These are phyloP conservation scores for Stereum hirsutum DNA, from an alignment of 1,284 basidiomycete species.

Conservation along the genomic window DNA sequence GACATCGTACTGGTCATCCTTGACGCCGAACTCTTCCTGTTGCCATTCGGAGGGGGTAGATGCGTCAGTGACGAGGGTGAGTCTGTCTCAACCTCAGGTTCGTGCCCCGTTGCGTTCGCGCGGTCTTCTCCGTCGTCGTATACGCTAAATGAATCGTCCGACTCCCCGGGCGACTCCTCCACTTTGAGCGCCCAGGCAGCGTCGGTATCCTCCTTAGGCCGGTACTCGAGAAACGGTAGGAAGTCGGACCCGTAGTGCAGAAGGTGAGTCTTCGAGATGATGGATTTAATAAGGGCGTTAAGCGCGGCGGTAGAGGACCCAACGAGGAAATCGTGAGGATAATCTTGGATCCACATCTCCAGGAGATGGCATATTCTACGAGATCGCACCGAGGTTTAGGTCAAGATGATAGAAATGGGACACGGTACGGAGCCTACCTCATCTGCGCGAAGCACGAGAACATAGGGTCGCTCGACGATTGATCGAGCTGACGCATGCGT, in stretches of 20 bases:
- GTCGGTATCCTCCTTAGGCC: constrained; percentile 58
- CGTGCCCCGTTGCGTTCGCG: not conserved
- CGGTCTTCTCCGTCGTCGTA: constrained; percentile 38
- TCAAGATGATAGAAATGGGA: not conserved
- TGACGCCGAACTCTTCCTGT: constrained; percentile 2
- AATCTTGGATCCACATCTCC: constrained; percentile 64
- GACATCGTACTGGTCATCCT: no score
- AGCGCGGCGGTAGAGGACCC: constrained; percentile 63
- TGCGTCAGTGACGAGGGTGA: not conserved
- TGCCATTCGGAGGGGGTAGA: constrained; percentile 1
- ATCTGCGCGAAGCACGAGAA: constrained; percentile 78
- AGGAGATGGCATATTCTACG: constrained; percentile 66
- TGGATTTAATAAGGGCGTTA: constrained; percentile 64
- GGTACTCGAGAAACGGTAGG: constrained; percentile 62
- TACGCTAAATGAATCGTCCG: constrained; percentile 47
- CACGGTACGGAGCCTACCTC: constrained; percentile 38
- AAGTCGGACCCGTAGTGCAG: constrained; percentile 76
- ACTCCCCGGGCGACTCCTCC: constrained; percentile 48
- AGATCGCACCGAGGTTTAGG: not conserved
- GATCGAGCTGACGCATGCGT: constrained; percentile 67
- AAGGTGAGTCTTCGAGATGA: constrained; percentile 68
- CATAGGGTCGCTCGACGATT: constrained; percentile 66
- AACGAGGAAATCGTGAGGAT: constrained; percentile 70
- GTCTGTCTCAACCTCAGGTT: not conserved
- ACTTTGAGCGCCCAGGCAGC: constrained; percentile 60